Conservation (phyloP, 768 basidiomycete species). For the Cystofilobasidium bisporidii region DNA sequence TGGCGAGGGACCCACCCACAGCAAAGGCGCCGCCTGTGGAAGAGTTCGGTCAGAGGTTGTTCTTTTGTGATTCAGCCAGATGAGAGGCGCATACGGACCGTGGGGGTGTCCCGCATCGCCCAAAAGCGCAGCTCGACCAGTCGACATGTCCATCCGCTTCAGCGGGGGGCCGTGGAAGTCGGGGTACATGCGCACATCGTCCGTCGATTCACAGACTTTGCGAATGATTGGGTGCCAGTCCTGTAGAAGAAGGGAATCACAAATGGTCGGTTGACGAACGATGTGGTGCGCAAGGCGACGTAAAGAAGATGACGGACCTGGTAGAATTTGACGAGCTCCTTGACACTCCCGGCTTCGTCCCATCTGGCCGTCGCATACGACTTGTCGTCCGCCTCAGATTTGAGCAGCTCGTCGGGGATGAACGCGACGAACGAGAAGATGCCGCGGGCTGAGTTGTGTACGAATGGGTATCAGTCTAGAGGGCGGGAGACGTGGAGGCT, state of each 20-base stretch:
- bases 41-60: too few species aligned
- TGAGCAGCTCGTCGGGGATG: background rate
- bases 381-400: background rate
- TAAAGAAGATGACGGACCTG: too few species aligned
- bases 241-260: background rate
- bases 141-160: background rate
- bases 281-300: too few species aligned
- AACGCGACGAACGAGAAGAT: conserved; percentile 21
- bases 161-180: conserved; percentile 13
- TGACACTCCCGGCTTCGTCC: background rate
- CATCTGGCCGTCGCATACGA: background rate
- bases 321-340: background rate
- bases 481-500: background rate
- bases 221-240: conserved; percentile 14
- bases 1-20: conserved; percentile 11
- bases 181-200: background rate
- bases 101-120: conserved; percentile 16
- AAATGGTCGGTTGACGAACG: background rate
- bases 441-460: background rate
- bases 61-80: too few species aligned
- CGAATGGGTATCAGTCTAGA: background rate
- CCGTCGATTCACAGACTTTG: background rate
- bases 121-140: background rate
- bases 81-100: background rate
- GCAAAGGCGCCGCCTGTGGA: conserved; percentile 12